Percentiles rank a stretch among this genome's conserved stretches.
Evolutionary conservation across 2,329 filamentous ascomycete species (phyloP).

Genomic region (Colletotrichum filicis): DNA sequence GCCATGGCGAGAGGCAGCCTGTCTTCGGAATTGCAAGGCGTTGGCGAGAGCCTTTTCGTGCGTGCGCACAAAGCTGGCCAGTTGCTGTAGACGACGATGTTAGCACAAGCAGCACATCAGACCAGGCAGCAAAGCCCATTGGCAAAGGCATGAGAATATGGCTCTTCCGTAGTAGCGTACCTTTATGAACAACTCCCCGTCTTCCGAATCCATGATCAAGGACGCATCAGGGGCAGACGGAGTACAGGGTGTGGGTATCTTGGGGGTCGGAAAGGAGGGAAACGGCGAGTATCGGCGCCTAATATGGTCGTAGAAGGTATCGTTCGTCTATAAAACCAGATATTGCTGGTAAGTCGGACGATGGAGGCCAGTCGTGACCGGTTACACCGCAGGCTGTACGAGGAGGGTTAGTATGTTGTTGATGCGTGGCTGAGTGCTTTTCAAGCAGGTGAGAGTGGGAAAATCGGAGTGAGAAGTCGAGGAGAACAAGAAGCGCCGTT

Average conservation of each 20-base stretch:
- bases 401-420: conserved; percentile 21
- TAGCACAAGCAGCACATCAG: background rate
- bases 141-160: background rate
- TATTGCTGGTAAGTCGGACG: conserved; percentile 20
- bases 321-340: conserved; percentile 19
- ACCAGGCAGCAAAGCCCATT: background rate
- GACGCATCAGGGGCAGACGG: conserved; percentile 56
- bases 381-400: conserved; percentile 32
- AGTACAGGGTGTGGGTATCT: conserved; percentile 34
- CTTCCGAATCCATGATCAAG: conserved; percentile 84
- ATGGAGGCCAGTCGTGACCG: conserved; percentile 20
- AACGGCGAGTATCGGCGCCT: conserved; percentile 29
- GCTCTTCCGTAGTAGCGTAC: conserved; percentile 55
- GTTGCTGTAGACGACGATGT: conserved; percentile 69
- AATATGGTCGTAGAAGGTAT: conserved; percentile 25
- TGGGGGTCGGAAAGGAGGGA: conserved; percentile 28
- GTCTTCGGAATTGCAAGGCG: conserved; percentile 86
- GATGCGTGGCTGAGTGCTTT: conserved; percentile 13
- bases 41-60: conserved; percentile 98
- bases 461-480: background rate
- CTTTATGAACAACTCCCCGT: conserved; percentile 91
- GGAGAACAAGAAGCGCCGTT: conserved; percentile 10
- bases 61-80: conserved; percentile 94
- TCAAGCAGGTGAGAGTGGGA: conserved; percentile 1
- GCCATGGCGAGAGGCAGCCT: conserved; percentile 75